phyloP scores from a whole-genome alignment of 805 yeast species.

The Cyberlindnera euphorbiiphila region DNA sequence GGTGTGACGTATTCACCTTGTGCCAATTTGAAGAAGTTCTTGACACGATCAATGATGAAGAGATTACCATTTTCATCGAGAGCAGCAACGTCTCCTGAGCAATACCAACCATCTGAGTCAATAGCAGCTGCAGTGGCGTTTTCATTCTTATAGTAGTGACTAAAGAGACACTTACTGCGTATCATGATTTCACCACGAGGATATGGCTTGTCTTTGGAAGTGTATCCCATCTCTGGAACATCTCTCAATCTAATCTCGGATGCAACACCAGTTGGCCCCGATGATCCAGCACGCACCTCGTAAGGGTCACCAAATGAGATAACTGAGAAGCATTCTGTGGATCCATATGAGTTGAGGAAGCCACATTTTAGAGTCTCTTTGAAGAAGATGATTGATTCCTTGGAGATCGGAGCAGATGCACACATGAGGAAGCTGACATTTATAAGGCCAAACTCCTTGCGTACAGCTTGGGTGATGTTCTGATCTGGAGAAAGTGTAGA shows the following conservation, averaged over 20 bases:
- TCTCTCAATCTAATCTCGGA: conserved; percentile 50
- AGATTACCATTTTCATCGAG: conserved; percentile 44
- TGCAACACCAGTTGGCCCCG: conserved; percentile 46
- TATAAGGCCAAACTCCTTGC: conserved; percentile 36
- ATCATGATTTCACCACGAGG: conserved; percentile 50
- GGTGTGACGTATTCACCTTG: conserved; percentile 60
- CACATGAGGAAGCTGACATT: conserved; percentile 31
- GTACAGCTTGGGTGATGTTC: conserved; percentile 21
- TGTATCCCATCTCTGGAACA: conserved; percentile 54
- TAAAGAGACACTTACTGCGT: conserved; percentile 48
- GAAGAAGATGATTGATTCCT: conserved; percentile 49
- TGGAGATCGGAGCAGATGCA: conserved; percentile 62
- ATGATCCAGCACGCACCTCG: conserved; percentile 41
- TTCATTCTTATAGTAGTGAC: conserved; percentile 22
- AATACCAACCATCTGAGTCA: conserved; percentile 50
- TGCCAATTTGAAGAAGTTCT: conserved; percentile 58
- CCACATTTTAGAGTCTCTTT: conserved; percentile 45
- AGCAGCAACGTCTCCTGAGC: conserved; percentile 52
- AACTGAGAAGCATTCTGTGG: conserved; percentile 57
- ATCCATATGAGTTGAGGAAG: conserved; percentile 55
- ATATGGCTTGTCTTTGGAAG: conserved; percentile 33
- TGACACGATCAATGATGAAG: conserved; percentile 56
- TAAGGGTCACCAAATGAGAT: conserved; percentile 32
- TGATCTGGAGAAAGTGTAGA: conserved; percentile 6
- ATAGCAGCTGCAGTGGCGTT: conserved; percentile 27